Base-by-base conservation (phyloP, 2,329 filamentous ascomycete species). In the Arthroderma sp. region DNA sequence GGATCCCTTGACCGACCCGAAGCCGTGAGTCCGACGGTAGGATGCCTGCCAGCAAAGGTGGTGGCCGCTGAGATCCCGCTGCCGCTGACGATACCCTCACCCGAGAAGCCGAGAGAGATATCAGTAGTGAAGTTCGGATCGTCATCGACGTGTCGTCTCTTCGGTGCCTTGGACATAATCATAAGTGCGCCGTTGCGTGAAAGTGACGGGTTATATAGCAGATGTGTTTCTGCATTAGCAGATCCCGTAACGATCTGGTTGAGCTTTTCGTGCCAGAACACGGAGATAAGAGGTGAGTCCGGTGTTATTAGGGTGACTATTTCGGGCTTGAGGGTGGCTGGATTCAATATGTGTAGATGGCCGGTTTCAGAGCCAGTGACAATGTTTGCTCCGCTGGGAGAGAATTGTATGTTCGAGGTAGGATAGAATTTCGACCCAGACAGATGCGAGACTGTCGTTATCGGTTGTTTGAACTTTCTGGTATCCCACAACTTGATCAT, bases 201-300 rank as follows among this genome's bases (percentile, higher is more conserved):
- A 64, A 83, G 84, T n/a, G 78, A 81, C 1, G 93, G 93, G 67
- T 87, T 91, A 75, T 93, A 98, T 52, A 98, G 84, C 43, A 97
- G 81, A 66, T 91, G 91, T 0, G 87, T 90, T 71, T 94, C 87
- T 58, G 85, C 84, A 67, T 96, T 95, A 55, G 89, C 89, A 49
- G 91, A 96, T 59, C 91, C 91, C 7, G 91, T 95, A 62, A 97
- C 73, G 66, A 98, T 95, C 68, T 98, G 93, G 69, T 98, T 97
- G 67, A 98, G 83, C 71, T 90, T 95, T 19, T 87, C 80, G 67
- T 98, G 91, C 93, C 93, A 98, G 61, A 87, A 77, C 25, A 95
- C 88, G 1, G 85, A 84, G 61, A 97, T 87, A 7, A 98, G 75
- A 0, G 91, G 81, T 4, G 84, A 87, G 13, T 86, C 86, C 0